Conservation (phyloP, 371 early-diverging fungal genomes). For the Synchytrium microbalum region DNA sequence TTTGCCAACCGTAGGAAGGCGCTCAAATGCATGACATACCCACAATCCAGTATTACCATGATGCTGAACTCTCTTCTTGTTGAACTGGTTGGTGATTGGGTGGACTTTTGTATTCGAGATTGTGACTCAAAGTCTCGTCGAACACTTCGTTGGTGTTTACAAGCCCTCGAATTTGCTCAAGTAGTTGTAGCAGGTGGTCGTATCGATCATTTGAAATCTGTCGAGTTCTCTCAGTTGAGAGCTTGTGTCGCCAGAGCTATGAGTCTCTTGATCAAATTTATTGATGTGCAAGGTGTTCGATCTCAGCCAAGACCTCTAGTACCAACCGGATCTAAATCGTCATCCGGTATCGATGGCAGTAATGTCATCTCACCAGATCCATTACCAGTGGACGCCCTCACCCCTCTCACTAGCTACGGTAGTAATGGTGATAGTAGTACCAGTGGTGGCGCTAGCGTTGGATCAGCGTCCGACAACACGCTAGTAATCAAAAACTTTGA, state of each 20-base stretch:
- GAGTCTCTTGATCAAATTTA: not conserved
- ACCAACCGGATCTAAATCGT: no score
- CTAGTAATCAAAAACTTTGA: not conserved
- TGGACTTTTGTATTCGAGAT: not conserved
- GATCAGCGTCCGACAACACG: not conserved
- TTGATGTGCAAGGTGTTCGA: not conserved
- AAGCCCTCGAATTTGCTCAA: slow-evolving; percentile 1
- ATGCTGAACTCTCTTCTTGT: not conserved
- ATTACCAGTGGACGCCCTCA: not conserved
- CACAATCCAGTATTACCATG: not conserved
- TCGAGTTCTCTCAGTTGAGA: not conserved
- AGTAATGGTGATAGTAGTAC: not conserved
- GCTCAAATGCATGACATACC: not conserved
- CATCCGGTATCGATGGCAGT: no score
- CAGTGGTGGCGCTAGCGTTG: no score
- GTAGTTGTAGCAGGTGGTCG: not conserved
- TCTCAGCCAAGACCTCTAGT: no score
- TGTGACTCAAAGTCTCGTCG: not conserved
- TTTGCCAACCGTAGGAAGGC: not conserved
- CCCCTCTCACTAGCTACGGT: not conserved
- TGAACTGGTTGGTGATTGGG: not conserved
- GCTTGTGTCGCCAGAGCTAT: not conserved
- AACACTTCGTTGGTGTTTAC: slow-evolving; percentile 1
- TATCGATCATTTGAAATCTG: not conserved
- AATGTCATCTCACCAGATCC: not conserved